Evolutionary conservation across 306 rosid species (phyloP), one percentile per base, ranked within the genome.

Genomic region (Oxytropis ochrocephala): DNA sequence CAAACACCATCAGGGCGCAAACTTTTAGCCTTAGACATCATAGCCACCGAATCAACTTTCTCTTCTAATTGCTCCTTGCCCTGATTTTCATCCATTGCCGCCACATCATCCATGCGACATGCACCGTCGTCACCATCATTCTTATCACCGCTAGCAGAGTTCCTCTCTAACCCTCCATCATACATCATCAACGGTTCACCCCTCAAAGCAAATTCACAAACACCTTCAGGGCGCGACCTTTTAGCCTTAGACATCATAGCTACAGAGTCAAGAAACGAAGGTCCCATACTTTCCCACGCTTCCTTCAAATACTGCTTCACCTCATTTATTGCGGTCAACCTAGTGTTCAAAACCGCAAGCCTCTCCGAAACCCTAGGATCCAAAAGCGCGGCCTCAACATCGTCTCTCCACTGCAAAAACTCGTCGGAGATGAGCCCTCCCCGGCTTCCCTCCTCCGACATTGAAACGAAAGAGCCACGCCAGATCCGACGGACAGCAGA

Each of bases 371-470:
- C 81, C 50, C 38, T 67, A 14, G 30, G 21, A 16, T 94, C 86
- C 81, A 70, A 78, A 18, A 89, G 24, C 16, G 96, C 95, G 17
- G 73, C 81, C 79, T 91, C 96, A 1, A 91, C 18, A 21, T 82
- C 83, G 0, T 81, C 81, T 51, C 79, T 53, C 81, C 86, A 78
- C 44, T n/a, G 67, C 18, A 11, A 36, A 78, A 88, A 67, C 70
- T 87, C 96, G 0, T 13, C 72, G 0, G 86, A 44, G 12, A 84
- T 19, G 49, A 90, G 44, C 70, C 32, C 33, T 8, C 81, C 67
- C 50, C 77, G 24, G n/a, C 65, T 29, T 6, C 36, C 87, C 0
- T 55, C 58, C 10, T 6, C 16, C 35, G 75, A 76, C 77, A 83
- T 14, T 1, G 11, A 12, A 14, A 27, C 18, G n/a, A 86, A 69